Percentiles rank a stretch among this genome's conserved stretches.
phyloP scores from a whole-genome alignment of 768 basidiomycete genomes.

The Pisolithus marmoratus region DNA sequence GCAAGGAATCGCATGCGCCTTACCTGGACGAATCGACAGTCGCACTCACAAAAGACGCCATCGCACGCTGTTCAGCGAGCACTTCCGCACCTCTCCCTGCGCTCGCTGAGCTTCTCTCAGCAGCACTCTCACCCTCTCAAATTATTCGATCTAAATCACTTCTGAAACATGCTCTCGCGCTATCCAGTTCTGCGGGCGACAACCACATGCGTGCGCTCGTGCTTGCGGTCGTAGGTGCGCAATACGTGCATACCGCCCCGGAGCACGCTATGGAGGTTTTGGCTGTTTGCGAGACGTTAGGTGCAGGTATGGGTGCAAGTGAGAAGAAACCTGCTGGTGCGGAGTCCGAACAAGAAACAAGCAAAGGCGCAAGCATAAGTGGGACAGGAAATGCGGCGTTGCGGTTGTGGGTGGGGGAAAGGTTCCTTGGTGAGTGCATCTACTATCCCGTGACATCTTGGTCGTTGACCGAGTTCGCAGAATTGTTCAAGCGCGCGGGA shows the following conservation, averaged over 20 bases:
- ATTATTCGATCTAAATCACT: slow-evolving; percentile 32
- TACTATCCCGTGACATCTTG: too few species aligned
- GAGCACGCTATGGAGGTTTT: slow-evolving; percentile 67
- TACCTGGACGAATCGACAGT: slow-evolving; percentile 13
- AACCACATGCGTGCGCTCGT: slow-evolving; percentile 71
- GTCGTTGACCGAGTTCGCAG: slow-evolving; percentile 25
- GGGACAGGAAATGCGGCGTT: slow-evolving; percentile 57
- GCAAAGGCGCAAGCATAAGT: slow-evolving; percentile 16
- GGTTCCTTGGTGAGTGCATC: slow-evolving; percentile 48
- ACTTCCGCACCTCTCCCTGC: slow-evolving; percentile 15
- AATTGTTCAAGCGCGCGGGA: slow-evolving; percentile 53
- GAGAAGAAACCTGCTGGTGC: slow-evolving; percentile 14
- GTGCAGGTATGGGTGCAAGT: slow-evolving; percentile 56
- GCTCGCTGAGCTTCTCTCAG: slow-evolving; percentile 13
- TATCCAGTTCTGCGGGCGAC: slow-evolving; percentile 55
- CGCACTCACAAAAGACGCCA: slow-evolving; percentile 21
- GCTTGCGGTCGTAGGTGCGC: slow-evolving; percentile 60
- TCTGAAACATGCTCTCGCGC: slow-evolving; percentile 52
- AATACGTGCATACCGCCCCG: slow-evolving; percentile 65
- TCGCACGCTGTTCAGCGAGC: slow-evolving; percentile 18
- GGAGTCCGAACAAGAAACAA: too few species aligned
- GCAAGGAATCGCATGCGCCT: not conserved
- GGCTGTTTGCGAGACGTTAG: slow-evolving; percentile 61
- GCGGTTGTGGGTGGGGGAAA: slow-evolving; percentile 68
- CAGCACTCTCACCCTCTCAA: slow-evolving; percentile 16